Conservation (phyloP, 2,329 filamentous ascomycete genomes). For the Alternaria dauci region DNA sequence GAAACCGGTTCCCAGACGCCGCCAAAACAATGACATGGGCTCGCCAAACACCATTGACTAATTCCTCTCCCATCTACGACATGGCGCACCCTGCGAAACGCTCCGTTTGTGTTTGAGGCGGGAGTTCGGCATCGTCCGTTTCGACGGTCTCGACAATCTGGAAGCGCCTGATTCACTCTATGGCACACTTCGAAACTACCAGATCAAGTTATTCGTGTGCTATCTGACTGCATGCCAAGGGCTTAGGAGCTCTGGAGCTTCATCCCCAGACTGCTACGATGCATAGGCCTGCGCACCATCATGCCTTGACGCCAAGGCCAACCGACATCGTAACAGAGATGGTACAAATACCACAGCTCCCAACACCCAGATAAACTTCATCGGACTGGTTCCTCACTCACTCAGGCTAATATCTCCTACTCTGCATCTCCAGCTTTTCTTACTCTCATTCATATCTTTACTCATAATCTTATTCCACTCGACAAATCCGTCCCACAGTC, state of each 20-base stretch:
- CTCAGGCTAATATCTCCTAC: slow-evolving; percentile 33
- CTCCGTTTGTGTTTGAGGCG: slow-evolving; percentile 16
- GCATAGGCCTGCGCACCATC: slow-evolving; percentile 8
- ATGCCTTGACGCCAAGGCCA: slow-evolving; percentile 15
- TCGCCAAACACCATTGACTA: slow-evolving; percentile 35
- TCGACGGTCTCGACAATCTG: slow-evolving; percentile 10
- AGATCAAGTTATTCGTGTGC: slow-evolving; percentile 26
- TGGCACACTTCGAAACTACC: slow-evolving; percentile 23
- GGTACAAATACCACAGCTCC: slow-evolving; percentile 35
- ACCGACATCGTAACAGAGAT: background rate
- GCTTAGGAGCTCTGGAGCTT: slow-evolving; percentile 14
- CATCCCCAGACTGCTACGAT: slow-evolving; percentile 17
- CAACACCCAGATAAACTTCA: slow-evolving; percentile 22
- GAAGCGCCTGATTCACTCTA: slow-evolving; percentile 24
- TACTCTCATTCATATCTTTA: slow-evolving; percentile 14
- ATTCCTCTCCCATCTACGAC: slow-evolving; percentile 9
- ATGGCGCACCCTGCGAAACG: slow-evolving; percentile 25
- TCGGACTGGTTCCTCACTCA: slow-evolving; percentile 44
- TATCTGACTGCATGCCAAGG: slow-evolving; percentile 3
- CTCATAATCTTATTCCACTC: slow-evolving; percentile 22
- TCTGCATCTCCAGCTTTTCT: slow-evolving; percentile 29
- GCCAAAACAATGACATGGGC: slow-evolving; percentile 41
- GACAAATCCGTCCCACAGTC: slow-evolving; percentile 31
- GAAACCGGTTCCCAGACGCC: slow-evolving; percentile 46
- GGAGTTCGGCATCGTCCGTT: slow-evolving; percentile 12